These are phyloP conservation scores for Lasiosphaeria miniovina DNA, from an alignment of 495 filamentous ascomycete species.

Conservation along the genomic window DNA sequence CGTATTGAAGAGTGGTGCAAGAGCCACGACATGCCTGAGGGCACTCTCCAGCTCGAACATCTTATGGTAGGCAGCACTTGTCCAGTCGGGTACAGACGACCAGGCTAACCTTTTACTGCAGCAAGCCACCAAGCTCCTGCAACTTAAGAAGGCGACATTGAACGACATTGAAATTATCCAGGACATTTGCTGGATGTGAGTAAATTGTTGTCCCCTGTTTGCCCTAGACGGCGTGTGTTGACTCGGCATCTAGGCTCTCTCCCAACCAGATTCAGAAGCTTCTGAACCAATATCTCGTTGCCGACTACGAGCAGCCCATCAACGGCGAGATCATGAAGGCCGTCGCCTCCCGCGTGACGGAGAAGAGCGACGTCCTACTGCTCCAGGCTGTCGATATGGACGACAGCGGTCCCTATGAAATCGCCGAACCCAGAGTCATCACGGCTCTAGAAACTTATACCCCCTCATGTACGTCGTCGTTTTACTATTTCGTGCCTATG, in stretches of 20 bases:
- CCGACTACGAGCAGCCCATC: conserved; percentile 99
- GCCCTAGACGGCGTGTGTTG: conserved; percentile 13
- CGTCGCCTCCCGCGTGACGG: conserved; percentile 92
- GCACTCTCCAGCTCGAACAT: conserved; percentile 95
- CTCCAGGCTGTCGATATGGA: conserved; percentile 97
- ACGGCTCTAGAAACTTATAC: conserved; percentile 97
- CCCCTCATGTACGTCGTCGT: conserved; percentile 72
- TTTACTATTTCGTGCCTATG: neutral
- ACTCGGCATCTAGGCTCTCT: conserved; percentile 63
- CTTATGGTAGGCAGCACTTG: conserved; percentile 67
- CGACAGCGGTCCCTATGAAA: conserved; percentile 98
- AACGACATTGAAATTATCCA: conserved; percentile 99
- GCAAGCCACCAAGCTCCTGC: conserved; percentile 98
- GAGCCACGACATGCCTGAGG: conserved; percentile 99
- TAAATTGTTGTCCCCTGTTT: conserved; percentile 14
- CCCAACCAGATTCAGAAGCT: conserved; percentile 99
- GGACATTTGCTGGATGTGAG: conserved; percentile 99
- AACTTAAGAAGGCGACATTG: conserved; percentile 97
- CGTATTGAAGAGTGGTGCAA: conserved; percentile 99
- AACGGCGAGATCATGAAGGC: conserved; percentile 99
- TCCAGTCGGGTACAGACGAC: neutral
- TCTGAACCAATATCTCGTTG: conserved; percentile 96
- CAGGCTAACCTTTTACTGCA: conserved; percentile 38
- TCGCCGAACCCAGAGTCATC: conserved; percentile 93
- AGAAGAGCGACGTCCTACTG: conserved; percentile 95